Evolutionary conservation across 257 asterid genomes (phyloP).

Genomic region (Dorcoceras hygrometricum): DNA sequence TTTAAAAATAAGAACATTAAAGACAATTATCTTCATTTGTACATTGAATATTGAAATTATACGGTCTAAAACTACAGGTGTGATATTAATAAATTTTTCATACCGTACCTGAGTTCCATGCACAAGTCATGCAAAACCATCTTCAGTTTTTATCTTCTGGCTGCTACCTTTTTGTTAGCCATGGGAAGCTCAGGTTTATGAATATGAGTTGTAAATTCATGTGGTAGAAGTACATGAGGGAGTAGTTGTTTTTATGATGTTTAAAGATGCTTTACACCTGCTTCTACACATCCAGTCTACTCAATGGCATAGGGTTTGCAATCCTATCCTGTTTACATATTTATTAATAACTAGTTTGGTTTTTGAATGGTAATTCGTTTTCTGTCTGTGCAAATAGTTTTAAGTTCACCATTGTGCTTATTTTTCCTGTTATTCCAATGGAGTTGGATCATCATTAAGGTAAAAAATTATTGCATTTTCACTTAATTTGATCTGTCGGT

Average conservation of each 20-base stretch:
- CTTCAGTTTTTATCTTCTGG: neutral
- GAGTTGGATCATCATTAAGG: too few species aligned
- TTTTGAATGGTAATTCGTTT: neutral
- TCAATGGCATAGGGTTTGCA: neutral
- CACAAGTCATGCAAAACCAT: conserved; percentile 3
- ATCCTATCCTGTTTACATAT: neutral
- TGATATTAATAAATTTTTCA: too few species aligned
- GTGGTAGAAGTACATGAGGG: neutral
- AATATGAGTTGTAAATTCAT: neutral
- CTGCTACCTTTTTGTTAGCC: neutral
- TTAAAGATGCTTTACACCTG: neutral
- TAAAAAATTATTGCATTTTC: too few species aligned
- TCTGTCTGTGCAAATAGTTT: neutral
- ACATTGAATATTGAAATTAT: too few species aligned
- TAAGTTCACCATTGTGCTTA: too few species aligned
- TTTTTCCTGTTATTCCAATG: too few species aligned
- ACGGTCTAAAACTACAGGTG: too few species aligned
- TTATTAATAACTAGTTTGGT: neutral
- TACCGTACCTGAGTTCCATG: neutral
- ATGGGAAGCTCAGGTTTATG: neutral
- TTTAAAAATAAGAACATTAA: too few species aligned
- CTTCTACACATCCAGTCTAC: neutral
- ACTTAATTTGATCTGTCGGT: too few species aligned
- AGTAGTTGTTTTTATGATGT: neutral
- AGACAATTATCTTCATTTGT: too few species aligned